Percentiles rank a stretch among this genome's conserved stretches.
These are phyloP conservation scores for Tetracladium setigerum DNA, from an alignment of 495 filamentous ascomycete genomes.

Conservation along the genomic window DNA sequence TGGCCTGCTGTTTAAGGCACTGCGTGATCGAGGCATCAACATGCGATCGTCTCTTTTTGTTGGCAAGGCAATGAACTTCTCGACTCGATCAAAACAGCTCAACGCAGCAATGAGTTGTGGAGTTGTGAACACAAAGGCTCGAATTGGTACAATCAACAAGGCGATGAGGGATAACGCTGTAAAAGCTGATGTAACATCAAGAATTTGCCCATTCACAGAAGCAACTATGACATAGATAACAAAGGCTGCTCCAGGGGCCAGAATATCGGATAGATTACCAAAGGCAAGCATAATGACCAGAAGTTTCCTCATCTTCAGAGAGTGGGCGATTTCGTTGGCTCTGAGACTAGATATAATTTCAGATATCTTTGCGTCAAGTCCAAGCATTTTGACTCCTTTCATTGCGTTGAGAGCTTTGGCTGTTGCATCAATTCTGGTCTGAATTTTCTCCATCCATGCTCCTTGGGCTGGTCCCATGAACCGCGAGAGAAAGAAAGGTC, in stretches of 20 bases:
- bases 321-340: constrained; percentile 18
- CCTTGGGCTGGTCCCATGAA: constrained; percentile 27
- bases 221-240: constrained; percentile 28
- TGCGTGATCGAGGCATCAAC: background rate
- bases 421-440: constrained; percentile 32
- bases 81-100: constrained; percentile 29
- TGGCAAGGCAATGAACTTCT: constrained; percentile 20
- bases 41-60: constrained; percentile 7
- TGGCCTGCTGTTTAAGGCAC: constrained; percentile 2
- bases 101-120: constrained; percentile 21
- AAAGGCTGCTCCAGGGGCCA: constrained; percentile 33
- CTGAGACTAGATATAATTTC: constrained; percentile 16
- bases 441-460: constrained; percentile 35
- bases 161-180: constrained; percentile 31
- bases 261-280: constrained; percentile 23
- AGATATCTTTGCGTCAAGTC: constrained; percentile 17
- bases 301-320: constrained; percentile 24
- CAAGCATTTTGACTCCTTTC: constrained; percentile 32
- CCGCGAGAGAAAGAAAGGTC: constrained; percentile 6
- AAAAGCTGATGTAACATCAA: constrained; percentile 24
- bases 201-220: constrained; percentile 3
- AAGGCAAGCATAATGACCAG: constrained; percentile 21
- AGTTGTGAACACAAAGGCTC: constrained; percentile 23
- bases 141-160: constrained; percentile 25
- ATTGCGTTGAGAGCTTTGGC: constrained; percentile 26